A percentile compares a stretch with the other conserved stretches of the same genome.
Evolutionary conservation across 345 rosid genomes (phyloP).

Genomic region (Citrus medica): DNA sequence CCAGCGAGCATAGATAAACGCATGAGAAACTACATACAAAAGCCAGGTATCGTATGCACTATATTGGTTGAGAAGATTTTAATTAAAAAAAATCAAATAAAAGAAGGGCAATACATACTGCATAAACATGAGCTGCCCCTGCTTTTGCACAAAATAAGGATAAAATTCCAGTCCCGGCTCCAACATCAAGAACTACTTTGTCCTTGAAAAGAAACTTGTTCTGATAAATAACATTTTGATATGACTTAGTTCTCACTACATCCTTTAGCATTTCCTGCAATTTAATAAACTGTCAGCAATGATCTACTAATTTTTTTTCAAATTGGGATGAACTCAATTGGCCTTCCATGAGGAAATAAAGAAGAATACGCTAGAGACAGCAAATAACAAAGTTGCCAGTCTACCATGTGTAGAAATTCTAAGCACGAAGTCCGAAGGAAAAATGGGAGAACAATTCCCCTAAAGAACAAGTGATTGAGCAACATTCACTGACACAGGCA

Average conservation of each 20-base stretch:
- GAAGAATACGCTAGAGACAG: not conserved
- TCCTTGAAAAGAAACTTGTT: constrained; percentile 87
- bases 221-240: constrained; percentile 90
- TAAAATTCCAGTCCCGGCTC: constrained; percentile 97
- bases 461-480: not conserved
- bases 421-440: not conserved
- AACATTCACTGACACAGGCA: not conserved
- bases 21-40: not conserved
- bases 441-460: not conserved
- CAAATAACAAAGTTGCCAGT: not conserved
- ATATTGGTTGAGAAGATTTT: not conserved
- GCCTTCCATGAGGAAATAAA: not conserved
- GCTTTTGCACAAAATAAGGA: constrained; percentile 98
- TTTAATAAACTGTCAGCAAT: not conserved
- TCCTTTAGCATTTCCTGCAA: constrained; percentile 99
- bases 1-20: not conserved
- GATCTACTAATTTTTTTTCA: not conserved
- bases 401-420: not conserved
- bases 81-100: not conserved
- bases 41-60: not conserved
- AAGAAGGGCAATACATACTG: constrained; percentile 38
- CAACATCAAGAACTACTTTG: constrained; percentile 95
- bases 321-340: not conserved
- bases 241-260: constrained; percentile 90
- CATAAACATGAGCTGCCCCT: constrained; percentile 91